Evolutionary conservation across 164 flowering plant species (phyloP).

Genomic region (Vitis labrusca): DNA sequence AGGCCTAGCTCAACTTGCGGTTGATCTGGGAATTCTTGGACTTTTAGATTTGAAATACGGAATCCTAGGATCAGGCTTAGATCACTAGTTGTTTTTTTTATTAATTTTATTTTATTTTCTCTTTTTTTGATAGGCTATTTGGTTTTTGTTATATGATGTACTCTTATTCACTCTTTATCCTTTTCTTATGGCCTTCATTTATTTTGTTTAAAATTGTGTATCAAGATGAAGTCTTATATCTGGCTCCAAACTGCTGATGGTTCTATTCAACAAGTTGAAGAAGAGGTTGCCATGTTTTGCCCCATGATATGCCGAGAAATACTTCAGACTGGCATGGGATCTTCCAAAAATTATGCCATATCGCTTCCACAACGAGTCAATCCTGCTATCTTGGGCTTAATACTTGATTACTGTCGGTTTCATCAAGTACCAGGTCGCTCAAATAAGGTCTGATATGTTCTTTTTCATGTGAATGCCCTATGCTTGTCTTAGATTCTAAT

Average conservation of each 20-base stretch:
- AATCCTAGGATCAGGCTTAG: background rate
- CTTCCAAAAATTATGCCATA: conserved; percentile 79
- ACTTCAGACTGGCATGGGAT: conserved; percentile 71
- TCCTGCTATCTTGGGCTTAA: conserved; percentile 65
- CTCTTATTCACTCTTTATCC: background rate
- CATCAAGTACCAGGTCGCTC: conserved; percentile 93
- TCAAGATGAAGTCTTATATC: conserved; percentile 78
- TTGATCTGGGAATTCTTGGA: background rate
- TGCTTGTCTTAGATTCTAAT: background rate
- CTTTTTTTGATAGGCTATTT: background rate
- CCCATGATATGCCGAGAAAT: conserved; percentile 84
- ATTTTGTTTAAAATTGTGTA: background rate
- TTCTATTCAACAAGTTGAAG: conserved; percentile 92
- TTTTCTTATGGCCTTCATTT: background rate
- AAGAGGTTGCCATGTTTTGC: conserved; percentile 92
- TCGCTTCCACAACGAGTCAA: conserved; percentile 82
- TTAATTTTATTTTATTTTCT: background rate
- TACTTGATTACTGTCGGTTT: conserved; percentile 91
- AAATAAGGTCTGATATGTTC: conserved; percentile 59
- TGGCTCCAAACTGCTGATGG: conserved; percentile 97
- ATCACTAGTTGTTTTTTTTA: background rate
- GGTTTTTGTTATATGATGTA: background rate
- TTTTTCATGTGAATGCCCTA: background rate
- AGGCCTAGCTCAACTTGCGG: background rate
- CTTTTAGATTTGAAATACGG: background rate